Base-by-base conservation (phyloP, 1,284 basidiomycete species). In the Rhodotorula sp. region DNA sequence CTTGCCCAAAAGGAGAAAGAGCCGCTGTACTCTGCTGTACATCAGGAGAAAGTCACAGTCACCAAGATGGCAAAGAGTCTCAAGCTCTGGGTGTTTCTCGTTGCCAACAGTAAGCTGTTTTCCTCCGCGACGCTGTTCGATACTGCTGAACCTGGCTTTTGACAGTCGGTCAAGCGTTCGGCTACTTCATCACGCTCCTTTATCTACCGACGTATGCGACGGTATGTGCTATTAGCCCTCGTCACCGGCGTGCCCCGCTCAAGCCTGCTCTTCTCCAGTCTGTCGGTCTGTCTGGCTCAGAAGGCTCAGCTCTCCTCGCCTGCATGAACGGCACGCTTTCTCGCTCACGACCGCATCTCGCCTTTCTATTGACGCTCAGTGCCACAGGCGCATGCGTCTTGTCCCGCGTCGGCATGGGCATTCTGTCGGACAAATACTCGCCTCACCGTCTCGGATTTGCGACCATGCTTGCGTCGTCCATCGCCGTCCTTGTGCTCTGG, bases 401-500 rank as follows among this genome's bases (percentile, higher is more conserved):
- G 19, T 79, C 81, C 13, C 77, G 81, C 19, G 62, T 82, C 17
- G 64, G 66, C 2, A 75, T 82, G 61, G 83, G 82, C 20, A 76
- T 77, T 62, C 76, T 83, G 11, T 79, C 81, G 11, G 82, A 84
- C 72, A 77, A 72, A 51, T 55, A 81, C 51, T 79, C 80, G 60
- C 79, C 82, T 2, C 82, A 81, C 78, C 54, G 78, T 2, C 73
- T 83, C 32, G 81, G 80, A 0, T 58, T 81, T 11, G 54, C 60
- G 8, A 80, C 76, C 2, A 77, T 82, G 34, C 22, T 77, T 2
- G 69, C 71, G 1, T 78, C 80, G 6, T 80, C 80, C 1, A 52
- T 81, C 13, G 73, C 77, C 19, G 82, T 80, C 0, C 81, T 83
- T 68, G 60, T 83, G 22, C 73, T 83, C 1, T 83, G 82, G 82